These are phyloP conservation scores for Kappamyces sp. DNA, from an alignment of 192 early-diverging fungal genomes.

Conservation along the genomic window DNA sequence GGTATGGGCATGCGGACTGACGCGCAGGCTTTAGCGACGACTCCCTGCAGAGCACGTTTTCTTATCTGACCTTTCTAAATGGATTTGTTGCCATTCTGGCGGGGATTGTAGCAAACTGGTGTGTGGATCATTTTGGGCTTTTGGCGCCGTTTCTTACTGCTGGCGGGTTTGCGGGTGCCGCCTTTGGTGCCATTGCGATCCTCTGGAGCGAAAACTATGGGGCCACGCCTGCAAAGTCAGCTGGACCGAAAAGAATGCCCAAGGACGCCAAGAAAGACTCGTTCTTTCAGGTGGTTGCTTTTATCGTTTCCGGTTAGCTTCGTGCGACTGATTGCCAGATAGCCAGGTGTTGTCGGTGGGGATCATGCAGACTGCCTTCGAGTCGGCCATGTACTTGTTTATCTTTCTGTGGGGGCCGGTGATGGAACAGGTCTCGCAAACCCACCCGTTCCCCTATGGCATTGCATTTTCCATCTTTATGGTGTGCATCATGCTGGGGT, in stretches of 20 bases:
- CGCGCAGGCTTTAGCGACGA: constrained; percentile 44
- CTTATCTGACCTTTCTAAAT: constrained; percentile 60
- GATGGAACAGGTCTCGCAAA: constrained; percentile 18
- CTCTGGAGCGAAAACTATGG: constrained; percentile 78
- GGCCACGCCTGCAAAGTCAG: constrained; percentile 3
- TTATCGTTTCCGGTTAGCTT: constrained; percentile 1
- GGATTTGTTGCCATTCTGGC: constrained; percentile 61
- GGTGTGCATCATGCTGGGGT: constrained; percentile 48
- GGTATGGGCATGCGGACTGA: constrained; percentile 2
- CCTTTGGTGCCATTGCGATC: constrained; percentile 40
- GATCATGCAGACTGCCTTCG: constrained; percentile 41
- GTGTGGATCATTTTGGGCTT: constrained; percentile 47
- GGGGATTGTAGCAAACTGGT: constrained; percentile 54
- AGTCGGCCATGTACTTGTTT: constrained; percentile 48
- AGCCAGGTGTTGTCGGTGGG: constrained; percentile 35
- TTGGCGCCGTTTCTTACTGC: constrained; percentile 61
- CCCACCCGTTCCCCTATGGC: constrained; percentile 34
- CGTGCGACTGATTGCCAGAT: not conserved
- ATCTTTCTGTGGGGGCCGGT: constrained; percentile 45
- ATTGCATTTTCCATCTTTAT: constrained; percentile 46
- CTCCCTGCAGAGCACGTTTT: constrained; percentile 58
- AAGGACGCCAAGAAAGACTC: not conserved
- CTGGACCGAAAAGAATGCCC: not conserved
- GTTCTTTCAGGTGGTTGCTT: constrained; percentile 1
- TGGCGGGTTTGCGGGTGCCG: constrained; percentile 41